Evolutionary conservation across 2,329 filamentous ascomycete genomes (phyloP).

Genomic region (Parascedosporium putredinis): DNA sequence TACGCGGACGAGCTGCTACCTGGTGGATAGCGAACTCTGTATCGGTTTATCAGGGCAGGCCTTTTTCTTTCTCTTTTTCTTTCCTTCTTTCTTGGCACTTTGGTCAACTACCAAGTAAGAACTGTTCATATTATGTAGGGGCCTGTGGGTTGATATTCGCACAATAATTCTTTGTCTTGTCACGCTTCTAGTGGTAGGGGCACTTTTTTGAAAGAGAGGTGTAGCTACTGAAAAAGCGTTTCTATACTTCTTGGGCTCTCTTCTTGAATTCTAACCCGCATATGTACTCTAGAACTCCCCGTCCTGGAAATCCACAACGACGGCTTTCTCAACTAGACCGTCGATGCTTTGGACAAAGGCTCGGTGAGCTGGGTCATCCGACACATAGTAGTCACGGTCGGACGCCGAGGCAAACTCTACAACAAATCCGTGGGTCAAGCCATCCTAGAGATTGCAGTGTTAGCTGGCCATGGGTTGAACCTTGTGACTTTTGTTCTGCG

Average conservation of each 20-base stretch:
- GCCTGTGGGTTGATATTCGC: no score
- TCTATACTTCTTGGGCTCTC: no score
- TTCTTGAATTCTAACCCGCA: background rate
- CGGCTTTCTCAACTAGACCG: slow-evolving; percentile 35
- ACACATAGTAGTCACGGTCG: slow-evolving; percentile 56
- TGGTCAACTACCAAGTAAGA: background rate
- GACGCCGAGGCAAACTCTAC: slow-evolving; percentile 50
- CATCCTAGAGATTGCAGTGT: slow-evolving; percentile 16
- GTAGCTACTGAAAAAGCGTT: no score
- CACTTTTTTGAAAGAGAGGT: no score
- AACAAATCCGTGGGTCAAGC: slow-evolving; percentile 56
- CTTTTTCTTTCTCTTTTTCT: background rate
- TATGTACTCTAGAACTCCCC: background rate
- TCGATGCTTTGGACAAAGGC: slow-evolving; percentile 41
- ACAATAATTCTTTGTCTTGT: no score
- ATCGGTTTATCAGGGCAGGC: background rate
- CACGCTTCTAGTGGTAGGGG: no score
- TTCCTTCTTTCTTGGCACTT: background rate
- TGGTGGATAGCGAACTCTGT: no score
- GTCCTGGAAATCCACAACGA: slow-evolving; percentile 47
- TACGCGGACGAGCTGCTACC: no score
- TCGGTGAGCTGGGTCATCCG: slow-evolving; percentile 50
- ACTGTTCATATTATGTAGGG: no score
- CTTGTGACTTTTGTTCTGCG: no score
- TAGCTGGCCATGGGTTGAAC: no score